Evolutionary conservation across 352 stramenopile species (phyloP), one percentile per base, ranked within the genome.

Genomic region (Globisporangium spiculum): DNA sequence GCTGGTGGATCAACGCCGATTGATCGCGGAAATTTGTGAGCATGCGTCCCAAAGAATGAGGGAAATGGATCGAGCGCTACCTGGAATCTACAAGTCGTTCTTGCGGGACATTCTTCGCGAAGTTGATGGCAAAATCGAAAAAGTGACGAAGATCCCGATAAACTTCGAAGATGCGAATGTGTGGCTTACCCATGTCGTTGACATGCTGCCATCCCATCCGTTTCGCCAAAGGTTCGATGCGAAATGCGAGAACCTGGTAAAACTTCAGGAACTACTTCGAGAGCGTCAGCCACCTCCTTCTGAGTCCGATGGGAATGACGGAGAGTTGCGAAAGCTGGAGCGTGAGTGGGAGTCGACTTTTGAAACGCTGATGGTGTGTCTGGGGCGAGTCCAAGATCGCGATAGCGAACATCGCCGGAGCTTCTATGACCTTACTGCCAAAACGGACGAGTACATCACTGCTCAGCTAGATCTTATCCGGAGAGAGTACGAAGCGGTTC

Each of bases 401-500:
- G 83, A 86, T 32, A 79, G 81, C 18, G 83, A 91, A 54, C 83
- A 92, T 52, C 76, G 84, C 1, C 78, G 80, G 24, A 92, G 80
- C 65, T 65, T 92, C 20, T 60, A 81, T 1, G 82, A 88, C 24
- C 64, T 91, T 16, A 73, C 76, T 14, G 62, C 38, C 14, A 91
- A 81, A 57, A 75, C 76, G 7, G 78, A 86, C 1, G 81, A 89
- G 50, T 69, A 75, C 41, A 72, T 89, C 24, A 58, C 34, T 6
- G 60, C 30, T 7, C 72, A 90, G 53, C 54, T 91, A 3, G 69
- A 88, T 2, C 12, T 59, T 5, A 72, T 87, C 26, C 61, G 81
- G 26, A 60, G 52, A 0, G 75, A 77, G 1, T 92, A 89, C 32
- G 68, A 68, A 0, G 60, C 72, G 0, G 50, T 91, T 1, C 79